A percentile compares a stretch with the other conserved stretches of the same genome.
These are phyloP conservation scores for Phytomonas sp. DNA, from an alignment of 208 protist species.

Conservation along the genomic window DNA sequence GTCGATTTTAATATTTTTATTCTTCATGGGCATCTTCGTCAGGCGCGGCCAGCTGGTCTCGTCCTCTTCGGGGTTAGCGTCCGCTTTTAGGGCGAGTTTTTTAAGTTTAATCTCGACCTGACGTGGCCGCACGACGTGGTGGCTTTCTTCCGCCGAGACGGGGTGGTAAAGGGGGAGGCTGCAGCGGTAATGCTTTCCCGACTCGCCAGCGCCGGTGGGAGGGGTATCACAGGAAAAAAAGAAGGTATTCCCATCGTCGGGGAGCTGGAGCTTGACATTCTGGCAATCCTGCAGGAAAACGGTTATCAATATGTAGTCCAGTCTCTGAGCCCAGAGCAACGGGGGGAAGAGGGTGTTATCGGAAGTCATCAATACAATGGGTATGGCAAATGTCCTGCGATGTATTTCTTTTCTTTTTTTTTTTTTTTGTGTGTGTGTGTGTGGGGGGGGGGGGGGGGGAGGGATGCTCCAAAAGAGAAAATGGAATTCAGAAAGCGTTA, in stretches of 20 bases:
- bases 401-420: conserved; percentile 10
- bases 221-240: conserved; percentile 27
- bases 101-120: conserved; percentile 74
- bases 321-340: conserved; percentile 78
- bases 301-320: conserved; percentile 69
- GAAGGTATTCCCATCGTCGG: conserved; percentile 38
- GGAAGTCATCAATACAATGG: background rate
- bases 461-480: conserved; percentile 15
- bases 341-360: conserved; percentile 36
- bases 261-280: conserved; percentile 51
- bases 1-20: conserved; percentile 72
- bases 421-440: conserved; percentile 13
- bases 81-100: conserved; percentile 29
- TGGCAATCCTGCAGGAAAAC: conserved; percentile 69
- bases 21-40: conserved; percentile 48
- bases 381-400: background rate
- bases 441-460: conserved; percentile 6
- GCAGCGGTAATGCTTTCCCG: conserved; percentile 38
- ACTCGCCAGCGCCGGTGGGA: background rate
- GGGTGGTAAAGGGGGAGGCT: conserved; percentile 43
- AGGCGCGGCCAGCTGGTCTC: conserved; percentile 70
- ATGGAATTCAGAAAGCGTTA: conserved; percentile 2
- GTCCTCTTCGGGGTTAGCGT: conserved; percentile 20
- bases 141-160: conserved; percentile 68
- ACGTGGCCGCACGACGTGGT: conserved; percentile 55